Conservation (phyloP, 2,329 filamentous ascomycete species). For the Mycogone perniciosa region DNA sequence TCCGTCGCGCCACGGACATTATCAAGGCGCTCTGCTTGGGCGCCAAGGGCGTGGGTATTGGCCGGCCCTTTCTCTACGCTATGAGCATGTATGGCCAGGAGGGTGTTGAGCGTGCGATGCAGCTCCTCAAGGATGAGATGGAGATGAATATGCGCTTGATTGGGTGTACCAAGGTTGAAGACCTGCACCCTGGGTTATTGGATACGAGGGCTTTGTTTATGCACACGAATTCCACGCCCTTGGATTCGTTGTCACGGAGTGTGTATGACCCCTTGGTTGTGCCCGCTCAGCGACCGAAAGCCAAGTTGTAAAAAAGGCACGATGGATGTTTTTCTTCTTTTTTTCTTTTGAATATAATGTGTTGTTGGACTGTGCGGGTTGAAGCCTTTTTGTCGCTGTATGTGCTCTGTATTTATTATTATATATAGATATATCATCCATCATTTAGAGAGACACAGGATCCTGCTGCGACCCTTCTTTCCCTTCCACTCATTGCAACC, state of each 20-base stretch:
- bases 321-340: background rate
- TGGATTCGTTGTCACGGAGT: conserved; percentile 40
- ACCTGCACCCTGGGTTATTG: conserved; percentile 74
- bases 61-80: conserved; percentile 88
- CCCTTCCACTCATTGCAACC: conserved; percentile 38
- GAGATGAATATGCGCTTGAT: conserved; percentile 98
- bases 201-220: conserved; percentile 64
- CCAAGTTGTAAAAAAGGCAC: conserved; percentile 39
- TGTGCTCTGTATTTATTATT: background rate
- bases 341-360: background rate
- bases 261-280: conserved; percentile 49
- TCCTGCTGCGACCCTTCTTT: background rate
- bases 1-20: conserved; percentile 86
- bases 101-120: conserved; percentile 89
- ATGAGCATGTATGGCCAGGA: conserved; percentile 87
- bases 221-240: conserved; percentile 44
- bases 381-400: no score
- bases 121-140: conserved; percentile 90
- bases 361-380: no score
- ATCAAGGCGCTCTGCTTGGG: conserved; percentile 92
- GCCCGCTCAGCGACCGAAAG: conserved; percentile 45
- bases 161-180: conserved; percentile 65
- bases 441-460: background rate
- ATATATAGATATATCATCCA: background rate
- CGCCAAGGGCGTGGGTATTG: conserved; percentile 87